Evolutionary conservation across 805 yeast genomes (phyloP), one percentile per base, ranked within the genome.

Genomic region (Saturnispora besseyi): DNA sequence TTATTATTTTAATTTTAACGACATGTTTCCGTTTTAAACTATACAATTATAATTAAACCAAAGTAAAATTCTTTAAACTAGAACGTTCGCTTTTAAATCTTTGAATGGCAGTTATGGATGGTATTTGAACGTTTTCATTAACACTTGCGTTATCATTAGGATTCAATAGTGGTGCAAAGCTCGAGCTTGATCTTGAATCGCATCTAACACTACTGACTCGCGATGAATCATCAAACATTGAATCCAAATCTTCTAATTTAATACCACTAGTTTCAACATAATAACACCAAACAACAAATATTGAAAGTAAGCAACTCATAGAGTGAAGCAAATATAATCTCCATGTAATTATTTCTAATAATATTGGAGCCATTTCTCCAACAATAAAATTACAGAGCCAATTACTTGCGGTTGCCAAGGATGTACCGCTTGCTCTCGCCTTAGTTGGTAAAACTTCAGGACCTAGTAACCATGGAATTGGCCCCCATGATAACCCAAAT

Each of bases 261-360:
- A 89, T 79, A 10, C 96, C 96, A 59, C 85, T 88, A 2, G 96
- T 90, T 63, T 90, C 97, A 1, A 96, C 96, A 63, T 84, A 88
- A 43, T 81, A 69, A 50, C 74, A 75, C 67, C 75, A 79, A 11
- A 89, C 96, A 22, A 83, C 80, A 34, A 84, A 63, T 52, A 85
- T 81, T 3, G 96, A 86, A 41, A 82, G 63, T 43, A 81, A 69
- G 67, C 96, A 88, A 30, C 87, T 84, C 26, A 76, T 64, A 1
- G 93, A 91, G 53, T 91, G 96, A 49, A 89, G 75, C 56, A 90
- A 67, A 64, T 90, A 89, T 48, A 93, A 73, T 52, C 81, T 73
- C 95, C 96, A 90, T 30, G 76, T 73, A 58, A 89, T 85, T 6
- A 67, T 49, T 57, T 84, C 95, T 60, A 88, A 82, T 51, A 89